These are phyloP conservation scores for Limonium bicolor DNA, from an alignment of 148 eudicot genomes.

Conservation along the genomic window DNA sequence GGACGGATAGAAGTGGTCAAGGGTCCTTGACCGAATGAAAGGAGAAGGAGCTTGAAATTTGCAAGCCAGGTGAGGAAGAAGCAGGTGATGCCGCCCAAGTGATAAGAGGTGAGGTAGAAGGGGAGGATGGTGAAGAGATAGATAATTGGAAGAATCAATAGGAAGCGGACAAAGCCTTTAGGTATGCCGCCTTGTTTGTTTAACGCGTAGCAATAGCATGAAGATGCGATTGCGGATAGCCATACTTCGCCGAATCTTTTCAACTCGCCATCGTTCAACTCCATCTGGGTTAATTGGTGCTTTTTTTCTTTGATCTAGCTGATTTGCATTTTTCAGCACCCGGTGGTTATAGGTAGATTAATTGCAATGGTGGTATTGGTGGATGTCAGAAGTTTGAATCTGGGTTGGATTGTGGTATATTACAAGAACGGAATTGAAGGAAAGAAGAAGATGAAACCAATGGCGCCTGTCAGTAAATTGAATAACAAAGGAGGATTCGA, in stretches of 20 bases:
- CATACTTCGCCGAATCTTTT: slow-evolving; percentile 19
- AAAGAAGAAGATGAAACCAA: too few relatives aligned
- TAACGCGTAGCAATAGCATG: slow-evolving; percentile 32
- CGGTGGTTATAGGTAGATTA: too few relatives aligned
- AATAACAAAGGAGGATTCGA: too few relatives aligned
- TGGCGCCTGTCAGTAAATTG: too few relatives aligned
- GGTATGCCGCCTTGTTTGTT: slow-evolving; percentile 26
- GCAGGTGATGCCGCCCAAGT: slow-evolving; percentile 22
- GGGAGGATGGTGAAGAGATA: slow-evolving; percentile 48
- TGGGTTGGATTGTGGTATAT: too few relatives aligned
- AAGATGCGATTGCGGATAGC: slow-evolving; percentile 12
- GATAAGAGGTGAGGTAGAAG: slow-evolving; percentile 19
- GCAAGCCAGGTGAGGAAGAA: slow-evolving; percentile 58
- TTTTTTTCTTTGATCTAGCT: too few relatives aligned
- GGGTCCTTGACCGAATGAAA: slow-evolving; percentile 6
- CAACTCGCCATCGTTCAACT: too few relatives aligned
- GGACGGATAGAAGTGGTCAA: slow-evolving; percentile 4
- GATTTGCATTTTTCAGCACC: too few relatives aligned
- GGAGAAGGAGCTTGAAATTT: slow-evolving; percentile 51
- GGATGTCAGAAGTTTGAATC: too few relatives aligned
- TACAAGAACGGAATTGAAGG: too few relatives aligned
- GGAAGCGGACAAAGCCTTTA: slow-evolving; percentile 24
- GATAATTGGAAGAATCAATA: slow-evolving; percentile 49
- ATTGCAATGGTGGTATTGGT: too few relatives aligned
- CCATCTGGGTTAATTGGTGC: too few relatives aligned